Evolutionary conservation across 208 protist species (phyloP).

Genomic region (Herpetomonas samuelpessoai): DNA sequence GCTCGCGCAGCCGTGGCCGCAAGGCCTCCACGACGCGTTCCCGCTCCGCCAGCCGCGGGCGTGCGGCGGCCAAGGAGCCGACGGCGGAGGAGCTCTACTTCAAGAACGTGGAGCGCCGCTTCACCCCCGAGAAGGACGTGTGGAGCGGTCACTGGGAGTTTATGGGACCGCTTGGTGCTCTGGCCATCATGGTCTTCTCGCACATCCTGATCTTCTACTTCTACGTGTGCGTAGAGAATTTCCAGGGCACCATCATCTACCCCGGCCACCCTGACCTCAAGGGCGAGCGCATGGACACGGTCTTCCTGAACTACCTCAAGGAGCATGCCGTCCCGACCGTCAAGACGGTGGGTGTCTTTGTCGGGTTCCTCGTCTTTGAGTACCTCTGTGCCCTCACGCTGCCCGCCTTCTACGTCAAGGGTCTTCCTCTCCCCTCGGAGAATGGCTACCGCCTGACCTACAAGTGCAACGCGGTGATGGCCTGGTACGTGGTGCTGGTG

Average conservation of each 20-base stretch:
- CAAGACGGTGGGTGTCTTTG: constrained; percentile 46
- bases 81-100: constrained; percentile 60
- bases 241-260: constrained; percentile 83
- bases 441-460: constrained; percentile 81
- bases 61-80: constrained; percentile 6
- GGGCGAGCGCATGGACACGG: constrained; percentile 42
- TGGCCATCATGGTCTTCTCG: constrained; percentile 82
- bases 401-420: constrained; percentile 76
- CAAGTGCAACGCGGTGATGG: constrained; percentile 84
- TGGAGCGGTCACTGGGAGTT: constrained; percentile 86
- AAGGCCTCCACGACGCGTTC: constrained; percentile 27
- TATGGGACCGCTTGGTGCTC: constrained; percentile 52
- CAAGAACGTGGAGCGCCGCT: constrained; percentile 37
- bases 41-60: constrained; percentile 20
- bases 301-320: constrained; percentile 48
- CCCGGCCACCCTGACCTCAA: constrained; percentile 68
- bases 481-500: constrained; percentile 85
- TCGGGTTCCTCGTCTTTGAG: constrained; percentile 74
- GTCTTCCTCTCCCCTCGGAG: constrained; percentile 81
- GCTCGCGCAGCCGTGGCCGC: constrained; percentile 17
- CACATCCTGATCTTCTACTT: constrained; percentile 91
- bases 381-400: constrained; percentile 72
- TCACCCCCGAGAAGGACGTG: constrained; percentile 79
- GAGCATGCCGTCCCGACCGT: constrained; percentile 46
- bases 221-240: constrained; percentile 72